Evolutionary conservation across 306 rosid species (phyloP).

Genomic region (Vigna unguiculata): DNA sequence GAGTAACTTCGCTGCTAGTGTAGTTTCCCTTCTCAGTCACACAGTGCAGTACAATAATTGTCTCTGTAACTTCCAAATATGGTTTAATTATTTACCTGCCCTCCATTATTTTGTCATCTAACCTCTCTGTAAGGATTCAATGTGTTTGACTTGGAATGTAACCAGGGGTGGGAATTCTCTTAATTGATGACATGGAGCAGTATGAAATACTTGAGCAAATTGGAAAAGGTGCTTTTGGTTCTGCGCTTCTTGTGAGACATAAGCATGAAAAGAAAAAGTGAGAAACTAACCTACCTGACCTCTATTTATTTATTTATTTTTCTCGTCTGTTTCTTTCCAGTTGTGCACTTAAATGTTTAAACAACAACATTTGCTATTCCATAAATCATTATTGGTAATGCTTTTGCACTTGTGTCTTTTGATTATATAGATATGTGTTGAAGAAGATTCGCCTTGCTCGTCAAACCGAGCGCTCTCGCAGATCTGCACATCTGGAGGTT

Average conservation of each 20-base stretch:
- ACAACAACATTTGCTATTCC: constrained; percentile 17
- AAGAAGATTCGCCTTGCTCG: constrained; percentile 99
- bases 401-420: constrained; percentile 28
- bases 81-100: constrained; percentile 16
- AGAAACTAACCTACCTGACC: constrained; percentile 51
- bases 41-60: constrained; percentile 31
- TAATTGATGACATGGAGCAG: constrained; percentile 75
- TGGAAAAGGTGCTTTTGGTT: constrained; percentile 98
- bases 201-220: constrained; percentile 96
- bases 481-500: constrained; percentile 99
- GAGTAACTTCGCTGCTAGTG: constrained; percentile 49
- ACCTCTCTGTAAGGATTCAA: constrained; percentile 37
- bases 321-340: constrained; percentile 32
- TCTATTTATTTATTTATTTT: background rate
- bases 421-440: constrained; percentile 76
- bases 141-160: constrained; percentile 39
- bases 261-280: constrained; percentile 98
- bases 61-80: constrained; percentile 2
- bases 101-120: background rate
- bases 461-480: constrained; percentile 94
- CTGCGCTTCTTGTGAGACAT: constrained; percentile 99
- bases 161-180: constrained; percentile 53
- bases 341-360: constrained; percentile 19
- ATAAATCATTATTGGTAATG: constrained; percentile 19
- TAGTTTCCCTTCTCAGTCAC: constrained; percentile 40